Conservation (phyloP, 2,329 filamentous ascomycete species). For the Colletotrichum sublineola region DNA sequence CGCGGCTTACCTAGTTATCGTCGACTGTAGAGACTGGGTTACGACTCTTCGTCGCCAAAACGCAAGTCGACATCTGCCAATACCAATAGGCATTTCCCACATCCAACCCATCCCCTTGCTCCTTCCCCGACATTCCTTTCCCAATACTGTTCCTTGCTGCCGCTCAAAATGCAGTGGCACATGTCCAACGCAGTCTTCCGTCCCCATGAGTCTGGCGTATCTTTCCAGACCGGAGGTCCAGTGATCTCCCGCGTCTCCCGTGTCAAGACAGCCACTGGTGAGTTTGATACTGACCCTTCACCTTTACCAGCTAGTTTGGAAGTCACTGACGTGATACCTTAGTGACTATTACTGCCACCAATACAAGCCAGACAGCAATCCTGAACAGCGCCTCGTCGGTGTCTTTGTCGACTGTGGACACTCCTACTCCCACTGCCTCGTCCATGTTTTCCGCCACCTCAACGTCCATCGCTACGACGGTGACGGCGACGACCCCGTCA, state of each 20-base stretch:
- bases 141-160: background rate
- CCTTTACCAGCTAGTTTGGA: too few species aligned
- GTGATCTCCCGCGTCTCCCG: conserved; percentile 3
- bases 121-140: background rate
- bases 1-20: background rate
- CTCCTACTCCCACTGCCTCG: background rate
- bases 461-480: background rate
- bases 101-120: background rate
- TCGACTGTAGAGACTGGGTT: background rate
- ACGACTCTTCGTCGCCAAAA: background rate
- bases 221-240: conserved; percentile 5
- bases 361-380: background rate
- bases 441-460: background rate
- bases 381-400: background rate
- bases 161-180: background rate
- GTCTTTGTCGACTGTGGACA: background rate
- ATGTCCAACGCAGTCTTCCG: background rate
- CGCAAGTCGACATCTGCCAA: background rate
- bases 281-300: background rate
- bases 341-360: conserved; percentile 6
- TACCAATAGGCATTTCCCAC: background rate
- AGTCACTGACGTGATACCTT: background rate
- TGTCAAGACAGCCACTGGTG: conserved; percentile 14
- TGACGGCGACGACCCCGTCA: background rate
- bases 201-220: background rate